phyloP scores from a whole-genome alignment of 345 rosid species.

The Bretschneidera sinensis region DNA sequence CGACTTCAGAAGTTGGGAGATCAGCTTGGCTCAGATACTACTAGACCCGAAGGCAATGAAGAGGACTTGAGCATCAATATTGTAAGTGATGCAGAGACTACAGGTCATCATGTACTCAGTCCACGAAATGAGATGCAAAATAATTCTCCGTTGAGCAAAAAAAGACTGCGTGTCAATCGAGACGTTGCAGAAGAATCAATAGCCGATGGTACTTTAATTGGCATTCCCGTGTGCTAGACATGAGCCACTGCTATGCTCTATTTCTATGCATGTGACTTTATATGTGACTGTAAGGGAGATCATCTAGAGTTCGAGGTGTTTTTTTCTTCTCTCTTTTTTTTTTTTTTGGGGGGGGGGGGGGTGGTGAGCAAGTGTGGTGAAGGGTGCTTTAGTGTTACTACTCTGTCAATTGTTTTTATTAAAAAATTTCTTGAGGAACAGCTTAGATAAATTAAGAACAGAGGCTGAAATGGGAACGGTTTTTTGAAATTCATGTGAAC shows the following conservation, averaged over 20 bases:
- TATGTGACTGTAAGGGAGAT: no score
- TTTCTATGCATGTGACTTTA: background rate
- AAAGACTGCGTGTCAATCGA: slow-evolving; percentile 30
- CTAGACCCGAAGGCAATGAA: slow-evolving; percentile 45
- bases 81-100: slow-evolving; percentile 65
- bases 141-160: slow-evolving; percentile 35
- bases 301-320: no score
- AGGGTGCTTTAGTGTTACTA: no score
- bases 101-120: slow-evolving; percentile 27
- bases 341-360: no score
- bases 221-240: background rate
- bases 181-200: slow-evolving; percentile 31
- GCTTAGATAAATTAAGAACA: no score
- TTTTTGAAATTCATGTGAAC: background rate
- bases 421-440: no score
- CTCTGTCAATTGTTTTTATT: no score
- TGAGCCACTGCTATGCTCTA: background rate
- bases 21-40: slow-evolving; percentile 53
- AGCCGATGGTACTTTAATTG: slow-evolving; percentile 33
- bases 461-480: no score
- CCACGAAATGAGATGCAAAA: slow-evolving; percentile 34
- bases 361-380: no score
- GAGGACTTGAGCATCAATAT: slow-evolving; percentile 58
- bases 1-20: slow-evolving; percentile 67
- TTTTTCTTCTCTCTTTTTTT: no score